Conservation (phyloP, 2,329 filamentous ascomycete genomes). For the Alternaria sp. region DNA sequence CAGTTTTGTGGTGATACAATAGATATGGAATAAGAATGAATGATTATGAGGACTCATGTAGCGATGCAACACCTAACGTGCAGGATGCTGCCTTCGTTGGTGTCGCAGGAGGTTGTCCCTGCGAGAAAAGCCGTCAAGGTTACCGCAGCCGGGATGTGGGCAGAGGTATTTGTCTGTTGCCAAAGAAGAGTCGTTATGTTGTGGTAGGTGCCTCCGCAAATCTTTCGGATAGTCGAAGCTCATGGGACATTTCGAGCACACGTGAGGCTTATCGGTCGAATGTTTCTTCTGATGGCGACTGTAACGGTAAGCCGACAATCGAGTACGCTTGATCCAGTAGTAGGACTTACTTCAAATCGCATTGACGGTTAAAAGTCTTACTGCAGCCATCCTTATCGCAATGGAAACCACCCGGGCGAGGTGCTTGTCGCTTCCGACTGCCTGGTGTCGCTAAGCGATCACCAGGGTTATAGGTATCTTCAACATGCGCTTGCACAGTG, state of each 20-base stretch:
- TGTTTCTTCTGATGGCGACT: constrained; percentile 46
- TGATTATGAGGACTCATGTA: background rate
- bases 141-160: constrained; percentile 31
- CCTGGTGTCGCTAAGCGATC: constrained; percentile 24
- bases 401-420: constrained; percentile 32
- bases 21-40: background rate
- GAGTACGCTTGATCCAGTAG: background rate
- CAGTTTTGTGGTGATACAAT: background rate
- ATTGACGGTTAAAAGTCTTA: constrained; percentile 39
- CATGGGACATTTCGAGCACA: constrained; percentile 36
- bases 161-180: constrained; percentile 27
- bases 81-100: constrained; percentile 36
- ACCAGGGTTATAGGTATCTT: constrained; percentile 39
- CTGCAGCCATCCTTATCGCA: constrained; percentile 31
- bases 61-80: constrained; percentile 3
- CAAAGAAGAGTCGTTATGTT: constrained; percentile 28
- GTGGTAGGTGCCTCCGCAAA: constrained; percentile 36
- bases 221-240: constrained; percentile 47
- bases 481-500: constrained; percentile 36
- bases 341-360: constrained; percentile 44
- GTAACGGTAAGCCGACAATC: constrained; percentile 12
- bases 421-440: constrained; percentile 28
- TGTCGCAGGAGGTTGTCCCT: constrained; percentile 45
- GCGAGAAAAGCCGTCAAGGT: constrained; percentile 41
- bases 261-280: constrained; percentile 38